These are phyloP conservation scores for Claviceps humidiphila DNA, from an alignment of 2,329 filamentous ascomycete genomes.

Conservation along the genomic window DNA sequence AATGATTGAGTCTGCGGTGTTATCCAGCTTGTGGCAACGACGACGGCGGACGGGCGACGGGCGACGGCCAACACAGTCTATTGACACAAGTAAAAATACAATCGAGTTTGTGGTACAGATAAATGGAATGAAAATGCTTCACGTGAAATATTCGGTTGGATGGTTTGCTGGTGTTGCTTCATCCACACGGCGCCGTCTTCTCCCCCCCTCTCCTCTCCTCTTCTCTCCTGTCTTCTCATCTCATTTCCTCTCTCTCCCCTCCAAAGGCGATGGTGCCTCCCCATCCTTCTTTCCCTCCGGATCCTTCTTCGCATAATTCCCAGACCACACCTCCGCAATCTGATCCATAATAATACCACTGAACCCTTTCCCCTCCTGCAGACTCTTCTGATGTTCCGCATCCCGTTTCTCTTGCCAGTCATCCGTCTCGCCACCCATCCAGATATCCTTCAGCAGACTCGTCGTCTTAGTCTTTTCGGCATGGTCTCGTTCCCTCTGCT, in stretches of 20 bases:
- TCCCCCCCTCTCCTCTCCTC: background rate
- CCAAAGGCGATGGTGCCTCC: background rate
- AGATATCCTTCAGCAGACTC: constrained; percentile 32
- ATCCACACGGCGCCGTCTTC: background rate
- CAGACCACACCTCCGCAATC: constrained; percentile 38
- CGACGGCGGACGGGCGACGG: background rate
- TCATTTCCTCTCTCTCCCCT: background rate
- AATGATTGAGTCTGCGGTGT: background rate
- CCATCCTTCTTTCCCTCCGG: constrained; percentile 9
- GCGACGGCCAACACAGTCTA: background rate
- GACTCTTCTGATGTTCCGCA: constrained; percentile 36
- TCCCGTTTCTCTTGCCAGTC: constrained; percentile 41
- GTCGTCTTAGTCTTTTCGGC: constrained; percentile 20
- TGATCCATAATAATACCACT: constrained; percentile 44
- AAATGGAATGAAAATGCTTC: background rate
- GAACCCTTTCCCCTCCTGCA: constrained; percentile 43
- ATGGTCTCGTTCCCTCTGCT: constrained; percentile 29
- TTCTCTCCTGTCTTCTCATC: background rate
- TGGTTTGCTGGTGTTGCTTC: background rate
- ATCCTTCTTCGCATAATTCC: constrained; percentile 19
- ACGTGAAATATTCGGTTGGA: background rate
- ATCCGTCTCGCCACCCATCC: constrained; percentile 44
- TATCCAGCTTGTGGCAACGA: background rate
- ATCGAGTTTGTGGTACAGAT: background rate
- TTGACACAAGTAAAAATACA: background rate